Evolutionary conservation across 345 rosid genomes (phyloP), one percentile per base, ranked within the genome.

Genomic region (Draba incana): DNA sequence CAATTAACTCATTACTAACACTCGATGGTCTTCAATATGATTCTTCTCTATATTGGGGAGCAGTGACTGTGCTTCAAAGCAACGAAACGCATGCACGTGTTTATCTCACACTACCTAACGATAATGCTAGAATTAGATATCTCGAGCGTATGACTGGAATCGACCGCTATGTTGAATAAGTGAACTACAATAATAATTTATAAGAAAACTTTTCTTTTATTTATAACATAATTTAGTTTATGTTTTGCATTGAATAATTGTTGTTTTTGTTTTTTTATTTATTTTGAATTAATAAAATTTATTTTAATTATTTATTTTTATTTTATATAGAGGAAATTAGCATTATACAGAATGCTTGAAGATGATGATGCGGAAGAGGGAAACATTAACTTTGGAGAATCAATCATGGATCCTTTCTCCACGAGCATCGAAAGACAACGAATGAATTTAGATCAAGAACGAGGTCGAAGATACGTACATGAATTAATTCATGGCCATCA

Each of bases 401-500:
- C 16, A 12, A 31, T 31, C 13, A 16, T 46, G 16, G 20, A 31
- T 62, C 55, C 3, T 44, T 60, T 2, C 4, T 25, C 52, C 16
- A 28, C 44, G 42, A 14, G 41, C 11, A 16, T 62, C 31, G 43
- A 62, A 33, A 62, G 16, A 11, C 3, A 13, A 46, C 10, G 0
- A 16, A 27, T 46, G 55, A 28, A 60, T 38, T 16, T 46, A 10
- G 30, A 44, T 62, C 43, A 41, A 0, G 42, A 54, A 54, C 14
- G 25, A 3, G 41, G 64, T n/a, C 27, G 4, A 61, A 60, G 13
- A 60, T 60, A 27, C 3, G 52, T 42, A 1, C 28, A 60, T 15
- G 16, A 62, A 15, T 10, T 62, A 14, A 46, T 62, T 30, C 41
- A 45, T 60, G 64, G 51, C n/a, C 64, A 43, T 5, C 5, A 60